phyloP scores from a whole-genome alignment of 441 rosid species.

The Francoa sonchifolia region DNA sequence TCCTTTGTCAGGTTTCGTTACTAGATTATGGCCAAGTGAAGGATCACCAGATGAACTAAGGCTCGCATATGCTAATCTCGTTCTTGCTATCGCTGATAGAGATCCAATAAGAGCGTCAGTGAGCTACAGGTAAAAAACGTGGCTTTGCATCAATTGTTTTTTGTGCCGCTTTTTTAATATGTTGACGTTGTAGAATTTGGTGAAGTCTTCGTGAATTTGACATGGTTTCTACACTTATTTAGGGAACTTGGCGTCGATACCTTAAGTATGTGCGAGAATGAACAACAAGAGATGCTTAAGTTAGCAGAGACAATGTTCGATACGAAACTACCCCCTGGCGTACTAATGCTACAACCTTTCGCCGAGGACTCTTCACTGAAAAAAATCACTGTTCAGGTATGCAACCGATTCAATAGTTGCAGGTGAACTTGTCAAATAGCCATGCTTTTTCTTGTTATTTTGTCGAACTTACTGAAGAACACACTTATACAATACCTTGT shows the following conservation, averaged over 20 bases:
- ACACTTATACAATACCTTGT: too few relatives aligned
- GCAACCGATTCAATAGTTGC: conserved; percentile 3
- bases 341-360: conserved; percentile 73
- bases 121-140: conserved; percentile 57
- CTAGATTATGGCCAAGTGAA: conserved; percentile 96
- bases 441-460: neutral
- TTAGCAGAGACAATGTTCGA: conserved; percentile 91
- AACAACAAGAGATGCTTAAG: conserved; percentile 55
- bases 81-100: conserved; percentile 74
- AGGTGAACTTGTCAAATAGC: neutral
- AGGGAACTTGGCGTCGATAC: conserved; percentile 86
- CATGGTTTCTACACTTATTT: conserved; percentile 6
- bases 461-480: neutral
- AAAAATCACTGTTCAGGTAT: conserved; percentile 65
- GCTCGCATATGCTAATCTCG: conserved; percentile 78
- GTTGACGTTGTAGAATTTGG: neutral
- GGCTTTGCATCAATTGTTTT: neutral
- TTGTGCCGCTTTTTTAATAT: too few relatives aligned
- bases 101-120: conserved; percentile 45
- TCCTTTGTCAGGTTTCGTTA: conserved; percentile 60
- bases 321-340: conserved; percentile 78
- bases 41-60: conserved; percentile 70
- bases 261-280: conserved; percentile 44
- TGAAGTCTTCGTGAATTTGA: neutral
- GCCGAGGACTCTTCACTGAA: conserved; percentile 72